Conservation (phyloP, 2,329 filamentous ascomycete genomes). For the Acrocalymma vagum region DNA sequence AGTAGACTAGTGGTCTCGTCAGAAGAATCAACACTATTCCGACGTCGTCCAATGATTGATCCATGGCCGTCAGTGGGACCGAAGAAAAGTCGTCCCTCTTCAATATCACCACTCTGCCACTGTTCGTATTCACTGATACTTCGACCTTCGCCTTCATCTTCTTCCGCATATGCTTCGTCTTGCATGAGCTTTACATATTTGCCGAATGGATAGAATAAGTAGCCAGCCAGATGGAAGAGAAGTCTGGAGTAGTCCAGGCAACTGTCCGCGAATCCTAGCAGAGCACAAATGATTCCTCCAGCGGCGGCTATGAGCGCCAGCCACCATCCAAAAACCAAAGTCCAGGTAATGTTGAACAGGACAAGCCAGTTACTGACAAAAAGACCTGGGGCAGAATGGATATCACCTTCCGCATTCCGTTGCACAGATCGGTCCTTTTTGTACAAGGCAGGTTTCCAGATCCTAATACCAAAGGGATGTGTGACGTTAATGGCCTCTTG, state of each 20-base stretch:
- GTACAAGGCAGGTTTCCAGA: constrained; percentile 98
- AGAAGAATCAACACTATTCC: constrained; percentile 87
- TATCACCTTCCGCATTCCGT: constrained; percentile 94
- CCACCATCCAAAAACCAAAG: constrained; percentile 95
- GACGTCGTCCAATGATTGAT: constrained; percentile 84
- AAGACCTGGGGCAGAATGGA: constrained; percentile 91
- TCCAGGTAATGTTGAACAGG: constrained; percentile 91
- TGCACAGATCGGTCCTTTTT: constrained; percentile 98
- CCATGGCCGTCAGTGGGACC: constrained; percentile 75
- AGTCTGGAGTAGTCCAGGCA: constrained; percentile 86
- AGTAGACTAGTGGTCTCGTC: constrained; percentile 92
- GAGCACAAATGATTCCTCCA: constrained; percentile 79
- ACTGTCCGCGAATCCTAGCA: constrained; percentile 79
- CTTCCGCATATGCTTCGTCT: constrained; percentile 92
- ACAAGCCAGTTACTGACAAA: constrained; percentile 85
- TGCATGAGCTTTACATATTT: constrained; percentile 94
- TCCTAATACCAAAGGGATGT: constrained; percentile 96
- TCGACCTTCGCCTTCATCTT: constrained; percentile 93
- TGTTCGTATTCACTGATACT: constrained; percentile 99
- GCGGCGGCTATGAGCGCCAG: constrained; percentile 78
- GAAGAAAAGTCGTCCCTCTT: constrained; percentile 95
- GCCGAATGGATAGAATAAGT: constrained; percentile 95
- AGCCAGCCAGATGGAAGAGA: constrained; percentile 82
- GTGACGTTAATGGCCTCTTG: constrained; percentile 99
- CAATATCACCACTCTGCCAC: constrained; percentile 97